phyloP scores from a whole-genome alignment of 1,284 basidiomycete genomes.

The Ustilago hordei region DNA sequence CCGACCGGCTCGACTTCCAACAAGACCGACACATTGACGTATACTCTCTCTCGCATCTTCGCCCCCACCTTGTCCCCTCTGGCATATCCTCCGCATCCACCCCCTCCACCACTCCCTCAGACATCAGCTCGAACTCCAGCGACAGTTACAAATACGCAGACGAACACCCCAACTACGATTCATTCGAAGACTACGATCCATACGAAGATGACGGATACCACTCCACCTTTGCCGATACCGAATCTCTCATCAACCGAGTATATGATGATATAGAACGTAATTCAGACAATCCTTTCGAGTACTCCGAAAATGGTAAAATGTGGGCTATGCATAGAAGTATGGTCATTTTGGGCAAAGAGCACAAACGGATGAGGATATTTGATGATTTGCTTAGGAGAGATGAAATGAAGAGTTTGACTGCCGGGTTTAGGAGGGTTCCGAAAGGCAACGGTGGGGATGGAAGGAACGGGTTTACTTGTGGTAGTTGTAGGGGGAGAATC shows the following conservation, averaged over 20 bases:
- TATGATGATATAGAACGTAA: not conserved
- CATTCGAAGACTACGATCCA: not conserved
- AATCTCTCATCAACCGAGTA: not conserved
- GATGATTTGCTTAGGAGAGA: slow-evolving; percentile 31
- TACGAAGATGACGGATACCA: slow-evolving; percentile 19
- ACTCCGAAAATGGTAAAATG: not conserved
- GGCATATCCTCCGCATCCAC: not conserved
- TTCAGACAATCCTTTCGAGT: not conserved
- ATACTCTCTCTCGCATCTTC: slow-evolving; percentile 26
- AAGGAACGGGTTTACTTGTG: slow-evolving; percentile 5
- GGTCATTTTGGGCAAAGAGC: not conserved
- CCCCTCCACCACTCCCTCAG: slow-evolving; percentile 2
- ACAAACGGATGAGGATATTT: slow-evolving; percentile 16
- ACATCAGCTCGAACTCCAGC: not conserved
- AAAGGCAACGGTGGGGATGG: slow-evolving; percentile 2
- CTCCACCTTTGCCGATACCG: not conserved
- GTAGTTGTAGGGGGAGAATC: slow-evolving; percentile 10
- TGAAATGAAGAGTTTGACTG: slow-evolving; percentile 17
- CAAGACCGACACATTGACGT: slow-evolving; percentile 32
- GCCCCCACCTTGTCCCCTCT: not conserved
- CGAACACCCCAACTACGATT: not conserved
- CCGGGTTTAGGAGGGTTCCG: slow-evolving; percentile 22
- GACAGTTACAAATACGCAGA: not conserved
- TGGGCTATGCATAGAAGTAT: slow-evolving; percentile 5
- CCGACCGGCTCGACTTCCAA: slow-evolving; percentile 17